Evolutionary conservation across 2,329 filamentous ascomycete species (phyloP), one percentile per base, ranked within the genome.

Genomic region (Colletotrichum siamense): DNA sequence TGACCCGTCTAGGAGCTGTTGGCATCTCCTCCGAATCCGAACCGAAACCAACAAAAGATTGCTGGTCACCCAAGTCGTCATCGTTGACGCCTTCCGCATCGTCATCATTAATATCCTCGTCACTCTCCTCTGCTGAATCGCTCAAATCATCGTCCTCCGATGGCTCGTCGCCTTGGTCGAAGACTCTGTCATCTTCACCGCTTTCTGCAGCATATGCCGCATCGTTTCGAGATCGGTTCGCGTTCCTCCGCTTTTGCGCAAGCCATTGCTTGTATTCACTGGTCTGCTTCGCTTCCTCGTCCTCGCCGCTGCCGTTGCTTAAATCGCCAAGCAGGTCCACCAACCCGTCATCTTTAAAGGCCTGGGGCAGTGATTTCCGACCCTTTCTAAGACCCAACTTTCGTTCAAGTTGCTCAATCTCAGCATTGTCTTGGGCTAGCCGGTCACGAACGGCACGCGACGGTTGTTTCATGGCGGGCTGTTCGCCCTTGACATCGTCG

Each of bases 321-420:
- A 96, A 80, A 2, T 94, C 94, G 10, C 92, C 94, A 24, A 98
- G 86, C 5, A 99, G 84, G 71, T 95, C 94, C 57, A 93, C 95
- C 3, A 99, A 86, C 0, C 96, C 96, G 81, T 98, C 96, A 8
- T 98, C 95, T 24, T 92, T 90, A 80, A 96, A 95, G 0, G 92
- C 89, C 79, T 94, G 94, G 0, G 93, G 93, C 7, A 95, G 84
- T 36, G 91, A 93, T 81, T 95, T 98, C 76, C 94, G 94, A 28
- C 92, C 92, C 82, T 93, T 95, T 79, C 90, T 93, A 39, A 98
- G 90, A 0, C 97, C 96, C 5, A 99, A 87, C 81, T 95, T 98
- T 83, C 94, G 96, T 86, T 99, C 97, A 36, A 98, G 87, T 4
- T 93, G 93, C 24, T 94, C 93, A 79, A 99, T 99, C 80, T 98